Evolutionary conservation across 208 protist species (phyloP).

Genomic region (Polymyxa betae): DNA sequence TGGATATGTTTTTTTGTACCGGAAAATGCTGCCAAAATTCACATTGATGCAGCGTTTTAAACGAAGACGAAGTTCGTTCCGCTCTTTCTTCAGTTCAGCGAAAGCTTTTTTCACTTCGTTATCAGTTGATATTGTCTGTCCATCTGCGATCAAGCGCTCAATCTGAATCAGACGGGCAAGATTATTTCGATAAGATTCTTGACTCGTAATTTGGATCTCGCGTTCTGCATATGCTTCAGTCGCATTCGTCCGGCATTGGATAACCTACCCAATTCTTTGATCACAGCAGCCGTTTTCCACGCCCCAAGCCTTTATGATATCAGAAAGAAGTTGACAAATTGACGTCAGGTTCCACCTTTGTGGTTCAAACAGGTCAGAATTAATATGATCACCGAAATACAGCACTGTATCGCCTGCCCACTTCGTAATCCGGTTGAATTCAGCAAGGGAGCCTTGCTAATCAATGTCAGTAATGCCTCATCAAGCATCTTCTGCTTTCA

Average conservation of each 20-base stretch:
- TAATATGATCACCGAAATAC: conserved; percentile 49
- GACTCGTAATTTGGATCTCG: conserved; percentile 1
- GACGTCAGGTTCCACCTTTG: background rate
- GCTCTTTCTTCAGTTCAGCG: background rate
- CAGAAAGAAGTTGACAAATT: background rate
- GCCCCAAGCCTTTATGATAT: background rate
- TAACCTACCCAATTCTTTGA: conserved; percentile 31
- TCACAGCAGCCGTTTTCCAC: conserved; percentile 31
- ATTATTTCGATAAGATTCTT: background rate
- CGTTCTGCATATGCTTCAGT: background rate
- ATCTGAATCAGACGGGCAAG: background rate
- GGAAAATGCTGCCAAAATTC: conserved; percentile 44
- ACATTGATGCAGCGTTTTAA: conserved; percentile 25
- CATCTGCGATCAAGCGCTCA: conserved; percentile 29
- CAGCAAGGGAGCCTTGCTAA: conserved; percentile 26
- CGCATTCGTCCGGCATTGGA: background rate
- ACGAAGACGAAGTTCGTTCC: background rate
- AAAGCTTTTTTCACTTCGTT: background rate
- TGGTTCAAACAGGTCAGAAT: conserved; percentile 37
- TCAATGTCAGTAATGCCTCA: background rate
- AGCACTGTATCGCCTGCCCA: conserved; percentile 11
- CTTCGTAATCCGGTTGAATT: background rate
- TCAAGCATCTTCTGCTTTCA: background rate
- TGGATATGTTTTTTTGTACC: background rate
- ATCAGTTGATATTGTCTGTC: background rate